Conservation (phyloP, 1,284 basidiomycete genomes). For the Naganishia liquefaciens region DNA sequence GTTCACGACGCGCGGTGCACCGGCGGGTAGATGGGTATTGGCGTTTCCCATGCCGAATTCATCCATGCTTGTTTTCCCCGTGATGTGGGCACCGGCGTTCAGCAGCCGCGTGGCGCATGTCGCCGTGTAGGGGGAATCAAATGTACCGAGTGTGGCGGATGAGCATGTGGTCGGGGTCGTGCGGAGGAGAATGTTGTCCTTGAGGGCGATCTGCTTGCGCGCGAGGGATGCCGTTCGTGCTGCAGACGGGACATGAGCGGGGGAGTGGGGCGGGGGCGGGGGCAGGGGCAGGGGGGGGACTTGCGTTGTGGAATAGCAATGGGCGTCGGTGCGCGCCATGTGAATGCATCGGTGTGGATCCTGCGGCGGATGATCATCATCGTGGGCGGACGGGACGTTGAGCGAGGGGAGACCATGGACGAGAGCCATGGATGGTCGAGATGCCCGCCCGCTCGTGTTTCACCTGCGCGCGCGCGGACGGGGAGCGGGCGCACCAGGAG, state of each 20-base stretch:
- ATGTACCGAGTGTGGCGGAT: constrained; percentile 57
- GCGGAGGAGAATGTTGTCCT: constrained; percentile 8
- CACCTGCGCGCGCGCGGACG: no score
- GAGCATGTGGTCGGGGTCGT: neutral
- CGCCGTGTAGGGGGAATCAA: constrained; percentile 79
- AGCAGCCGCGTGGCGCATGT: constrained; percentile 72
- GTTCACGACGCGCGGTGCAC: constrained; percentile 66
- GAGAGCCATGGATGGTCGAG: no score
- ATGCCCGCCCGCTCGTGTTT: no score
- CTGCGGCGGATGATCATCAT: neutral
- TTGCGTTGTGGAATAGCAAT: neutral
- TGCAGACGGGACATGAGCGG: neutral
- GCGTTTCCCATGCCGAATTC: constrained; percentile 96
- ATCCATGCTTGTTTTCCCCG: constrained; percentile 93
- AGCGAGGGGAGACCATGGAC: no score
- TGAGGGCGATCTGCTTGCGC: neutral
- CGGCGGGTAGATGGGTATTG: constrained; percentile 39
- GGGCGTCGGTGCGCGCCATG: neutral
- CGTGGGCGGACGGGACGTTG: neutral
- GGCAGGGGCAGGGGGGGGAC: neutral
- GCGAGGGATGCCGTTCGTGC: neutral
- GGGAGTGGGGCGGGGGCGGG: no score
- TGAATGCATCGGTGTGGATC: neutral
- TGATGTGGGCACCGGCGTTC: constrained; percentile 67
- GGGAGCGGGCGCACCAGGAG: no score